phyloP scores from a whole-genome alignment of 1,284 basidiomycete species.

The Malassezia equina region DNA sequence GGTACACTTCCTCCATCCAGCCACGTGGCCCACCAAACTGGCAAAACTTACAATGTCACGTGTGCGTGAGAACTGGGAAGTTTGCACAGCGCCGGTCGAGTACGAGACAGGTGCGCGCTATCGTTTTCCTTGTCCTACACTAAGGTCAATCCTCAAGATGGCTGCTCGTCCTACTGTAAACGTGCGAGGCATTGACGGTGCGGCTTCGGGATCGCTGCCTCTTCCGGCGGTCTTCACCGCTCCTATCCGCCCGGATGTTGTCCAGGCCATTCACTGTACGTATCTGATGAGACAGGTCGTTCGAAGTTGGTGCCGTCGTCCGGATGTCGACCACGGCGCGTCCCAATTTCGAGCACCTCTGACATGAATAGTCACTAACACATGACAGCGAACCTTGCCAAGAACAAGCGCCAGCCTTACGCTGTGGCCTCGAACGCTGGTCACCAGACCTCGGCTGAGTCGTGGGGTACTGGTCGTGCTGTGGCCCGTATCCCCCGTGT shows the following conservation, averaged over 20 bases:
- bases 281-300: conserved; percentile 19
- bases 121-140: conserved; percentile 18
- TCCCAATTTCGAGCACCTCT: not conserved
- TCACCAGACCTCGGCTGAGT: conserved; percentile 96
- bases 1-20: not conserved
- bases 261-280: conserved; percentile 96
- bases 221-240: conserved; percentile 95
- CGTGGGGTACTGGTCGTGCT: conserved; percentile 99
- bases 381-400: conserved; percentile 78
- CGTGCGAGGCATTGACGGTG: conserved; percentile 52
- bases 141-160: conserved; percentile 15
- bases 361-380: conserved; percentile 12
- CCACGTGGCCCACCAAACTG: not conserved
- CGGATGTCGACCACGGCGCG: not conserved
- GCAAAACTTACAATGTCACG: conserved; percentile 16
- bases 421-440: conserved; percentile 94
- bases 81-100: conserved; percentile 1
- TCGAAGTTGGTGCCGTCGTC: not conserved
- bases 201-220: conserved; percentile 71
- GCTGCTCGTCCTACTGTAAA: conserved; percentile 35
- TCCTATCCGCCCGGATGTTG: conserved; percentile 96
- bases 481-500: conserved; percentile 99
- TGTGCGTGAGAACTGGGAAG: conserved; percentile 17
- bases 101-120: not conserved
- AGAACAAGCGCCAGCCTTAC: conserved; percentile 97